Conservation (phyloP, 192 early-diverging fungal genomes). For the Coemansia sp. region DNA sequence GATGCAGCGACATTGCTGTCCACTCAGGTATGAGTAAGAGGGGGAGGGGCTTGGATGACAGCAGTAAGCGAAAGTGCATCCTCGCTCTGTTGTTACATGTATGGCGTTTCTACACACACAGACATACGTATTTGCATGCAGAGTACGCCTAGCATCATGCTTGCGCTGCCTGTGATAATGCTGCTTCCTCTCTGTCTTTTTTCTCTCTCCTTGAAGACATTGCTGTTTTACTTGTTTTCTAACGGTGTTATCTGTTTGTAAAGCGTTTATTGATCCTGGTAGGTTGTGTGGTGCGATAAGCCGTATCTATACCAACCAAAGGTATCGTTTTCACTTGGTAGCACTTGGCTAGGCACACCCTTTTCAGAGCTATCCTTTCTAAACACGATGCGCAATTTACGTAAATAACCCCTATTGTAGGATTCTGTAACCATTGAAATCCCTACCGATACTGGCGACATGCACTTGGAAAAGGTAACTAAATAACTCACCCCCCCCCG, state of each 20-base stretch:
- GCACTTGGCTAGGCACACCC: no score
- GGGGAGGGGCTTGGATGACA: background rate
- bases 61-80: background rate
- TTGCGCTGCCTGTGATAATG: background rate
- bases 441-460: constrained; percentile 12
- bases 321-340: background rate
- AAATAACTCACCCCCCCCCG: background rate
- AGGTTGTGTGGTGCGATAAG: constrained; percentile 11
- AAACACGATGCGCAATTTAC: background rate
- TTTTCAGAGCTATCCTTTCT: background rate
- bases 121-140: background rate
- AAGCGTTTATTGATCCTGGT: background rate
- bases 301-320: constrained; percentile 10
- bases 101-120: background rate
- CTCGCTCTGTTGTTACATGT: background rate
- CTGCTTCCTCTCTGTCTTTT: background rate
- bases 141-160: background rate
- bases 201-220: constrained; percentile 3
- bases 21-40: background rate
- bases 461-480: constrained; percentile 47
- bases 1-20: background rate
- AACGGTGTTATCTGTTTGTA: no score
- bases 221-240: no score
- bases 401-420: background rate
- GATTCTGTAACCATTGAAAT: constrained; percentile 14